Percentiles rank a stretch among this genome's conserved stretches.
These are phyloP conservation scores for Erigeron philadelphicus DNA, from an alignment of 140 eudicot species.

Conservation along the genomic window DNA sequence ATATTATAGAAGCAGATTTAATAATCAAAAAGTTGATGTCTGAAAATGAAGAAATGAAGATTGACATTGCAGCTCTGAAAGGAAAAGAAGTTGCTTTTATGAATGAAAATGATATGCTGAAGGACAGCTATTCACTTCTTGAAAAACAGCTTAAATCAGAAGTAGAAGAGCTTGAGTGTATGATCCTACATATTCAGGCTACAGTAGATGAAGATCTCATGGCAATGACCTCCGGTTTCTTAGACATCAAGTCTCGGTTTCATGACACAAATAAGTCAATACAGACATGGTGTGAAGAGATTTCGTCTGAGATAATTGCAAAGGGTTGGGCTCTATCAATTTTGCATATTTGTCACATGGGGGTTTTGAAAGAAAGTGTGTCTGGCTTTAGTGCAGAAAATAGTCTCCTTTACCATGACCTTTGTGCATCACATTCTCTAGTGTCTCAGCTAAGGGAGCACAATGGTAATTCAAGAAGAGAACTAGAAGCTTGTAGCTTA, in stretches of 20 bases:
- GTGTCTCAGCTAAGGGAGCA: constrained; percentile 46
- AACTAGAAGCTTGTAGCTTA: constrained; percentile 56
- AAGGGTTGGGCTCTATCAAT: constrained; percentile 68
- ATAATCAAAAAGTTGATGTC: constrained; percentile 62
- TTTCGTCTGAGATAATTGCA: constrained; percentile 62
- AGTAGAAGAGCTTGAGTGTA: constrained; percentile 38
- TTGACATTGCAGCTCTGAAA: constrained; percentile 25
- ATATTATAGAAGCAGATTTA: constrained; percentile 62
- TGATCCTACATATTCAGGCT: constrained; percentile 35
- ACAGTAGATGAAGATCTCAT: constrained; percentile 26
- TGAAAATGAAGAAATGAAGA: constrained; percentile 59
- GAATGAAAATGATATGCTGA: constrained; percentile 28
- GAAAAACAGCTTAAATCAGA: constrained; percentile 43
- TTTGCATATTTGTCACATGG: constrained; percentile 69
- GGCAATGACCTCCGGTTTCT: constrained; percentile 33
- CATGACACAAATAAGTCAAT: constrained; percentile 17
- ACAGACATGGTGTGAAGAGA: constrained; percentile 52
- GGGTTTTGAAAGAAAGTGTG: constrained; percentile 56
- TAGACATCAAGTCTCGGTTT: constrained; percentile 37
- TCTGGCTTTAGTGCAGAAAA: constrained; percentile 61
- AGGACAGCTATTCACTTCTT: constrained; percentile 23
- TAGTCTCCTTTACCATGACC: constrained; percentile 49
- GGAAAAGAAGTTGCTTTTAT: constrained; percentile 14
- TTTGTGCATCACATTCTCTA: constrained; percentile 47
- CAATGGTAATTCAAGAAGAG: constrained; percentile 42